Evolutionary conservation across 2,329 filamentous ascomycete species (phyloP), one percentile per base, ranked within the genome.

Genomic region (Mycogone perniciosa): DNA sequence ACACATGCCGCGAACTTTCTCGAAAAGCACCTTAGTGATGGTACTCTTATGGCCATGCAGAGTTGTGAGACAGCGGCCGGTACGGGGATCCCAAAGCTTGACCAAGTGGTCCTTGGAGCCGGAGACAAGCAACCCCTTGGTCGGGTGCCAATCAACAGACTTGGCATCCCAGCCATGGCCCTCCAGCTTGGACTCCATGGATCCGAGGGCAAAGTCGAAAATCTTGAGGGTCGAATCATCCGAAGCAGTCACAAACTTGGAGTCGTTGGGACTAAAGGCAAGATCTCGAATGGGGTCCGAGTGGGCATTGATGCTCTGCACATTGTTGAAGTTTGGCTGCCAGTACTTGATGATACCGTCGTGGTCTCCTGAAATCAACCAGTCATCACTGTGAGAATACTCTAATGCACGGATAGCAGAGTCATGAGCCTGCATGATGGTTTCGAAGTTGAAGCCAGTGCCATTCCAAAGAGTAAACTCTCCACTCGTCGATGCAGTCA

Each of bases 161-260:
- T 97, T 97, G 20, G 89, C 91, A 65, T 99, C 93, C 93, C 93
- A 99, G 57, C 90, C 89, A 67, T 99, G 93, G n/a, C 93, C 93
- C 37, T 85, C 87, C 37, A 99, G 73, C 8, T 86, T 86, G 1
- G 85, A 86, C 63, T 97, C 91, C 66, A 90, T 88, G 27, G 83
- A 79, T 13, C 90, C 89, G 30, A 85, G 83, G 7, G 90, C 89
- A 69, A 99, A 99, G 68, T 99, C 93, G 67, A 93, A 97, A 53
- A 99, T 93, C 70, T 96, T 96, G 44, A 97, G 77, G 0, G 86
- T 88, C 1, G 88, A 90, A 66, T 99, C 93, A 66, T 99, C 93
- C 13, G 89, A 93, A 27, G 92, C 92, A 1, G 92, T 97, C 57
- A 96, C 88, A 60, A 99, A 99, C 66, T 97, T 97, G 54, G 87